Percentiles rank a stretch among this genome's conserved stretches.
These are phyloP conservation scores for Scedosporium minutisporum DNA, from an alignment of 2,329 filamentous ascomycete species.

Conservation along the genomic window DNA sequence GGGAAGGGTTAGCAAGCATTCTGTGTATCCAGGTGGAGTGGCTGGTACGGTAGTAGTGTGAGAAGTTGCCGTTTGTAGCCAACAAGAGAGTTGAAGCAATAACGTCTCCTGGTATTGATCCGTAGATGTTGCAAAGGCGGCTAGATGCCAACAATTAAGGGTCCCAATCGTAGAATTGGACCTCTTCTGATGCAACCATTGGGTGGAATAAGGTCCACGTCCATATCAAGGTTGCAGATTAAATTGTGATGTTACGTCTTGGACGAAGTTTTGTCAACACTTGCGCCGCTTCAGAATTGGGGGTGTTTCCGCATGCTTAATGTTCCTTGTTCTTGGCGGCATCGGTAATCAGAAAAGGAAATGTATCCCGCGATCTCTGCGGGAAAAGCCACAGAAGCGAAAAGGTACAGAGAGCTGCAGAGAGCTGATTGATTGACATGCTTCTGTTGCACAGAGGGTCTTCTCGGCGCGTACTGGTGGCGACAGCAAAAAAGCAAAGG, in stretches of 20 bases:
- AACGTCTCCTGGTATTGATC: too few species aligned
- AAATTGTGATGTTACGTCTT: background rate
- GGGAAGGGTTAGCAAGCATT: background rate
- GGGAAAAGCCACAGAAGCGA: background rate
- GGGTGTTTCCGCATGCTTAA: background rate
- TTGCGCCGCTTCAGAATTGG: background rate
- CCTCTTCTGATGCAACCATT: background rate
- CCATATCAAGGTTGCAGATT: background rate
- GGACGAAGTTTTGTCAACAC: background rate
- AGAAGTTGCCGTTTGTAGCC: too few species aligned
- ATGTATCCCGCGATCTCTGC: background rate
- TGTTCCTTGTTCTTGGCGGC: background rate
- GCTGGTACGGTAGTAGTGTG: background rate
- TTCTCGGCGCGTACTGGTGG: background rate
- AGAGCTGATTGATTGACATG: background rate
- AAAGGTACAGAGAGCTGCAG: background rate
- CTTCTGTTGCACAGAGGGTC: background rate
- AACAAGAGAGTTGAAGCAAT: too few species aligned
- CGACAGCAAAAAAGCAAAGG: background rate
- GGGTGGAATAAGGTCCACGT: background rate
- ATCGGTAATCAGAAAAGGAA: background rate
- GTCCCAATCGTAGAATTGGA: too few species aligned
- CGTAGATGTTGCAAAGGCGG: too few species aligned
- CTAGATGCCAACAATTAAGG: background rate
- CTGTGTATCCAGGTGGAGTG: background rate